A percentile compares a stretch with the other conserved stretches of the same genome.
Evolutionary conservation across 2,329 filamentous ascomycete genomes (phyloP).

Genomic region (Penicillium sp.): DNA sequence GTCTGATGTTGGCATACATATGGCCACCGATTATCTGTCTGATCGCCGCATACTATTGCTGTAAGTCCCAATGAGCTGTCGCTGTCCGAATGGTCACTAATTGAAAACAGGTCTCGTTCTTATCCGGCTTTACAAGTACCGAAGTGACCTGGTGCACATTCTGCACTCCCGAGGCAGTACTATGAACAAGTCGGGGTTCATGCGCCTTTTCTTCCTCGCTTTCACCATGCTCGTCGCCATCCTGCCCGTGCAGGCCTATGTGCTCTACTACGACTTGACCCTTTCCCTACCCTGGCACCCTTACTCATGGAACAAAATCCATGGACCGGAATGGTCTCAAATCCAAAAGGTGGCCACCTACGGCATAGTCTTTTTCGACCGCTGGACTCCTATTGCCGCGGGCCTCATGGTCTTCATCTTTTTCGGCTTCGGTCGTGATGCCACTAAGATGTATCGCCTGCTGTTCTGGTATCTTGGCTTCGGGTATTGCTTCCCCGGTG

Average conservation of each 20-base stretch:
- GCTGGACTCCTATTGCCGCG: conserved; percentile 54
- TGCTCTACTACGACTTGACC: conserved; percentile 45
- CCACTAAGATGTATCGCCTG: conserved; percentile 51
- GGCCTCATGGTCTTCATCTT: conserved; percentile 58
- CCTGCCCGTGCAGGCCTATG: conserved; percentile 51
- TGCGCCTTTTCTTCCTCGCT: conserved; percentile 48
- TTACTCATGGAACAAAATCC: conserved; percentile 53
- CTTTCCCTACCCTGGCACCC: conserved; percentile 34
- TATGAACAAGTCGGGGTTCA: conserved; percentile 57
- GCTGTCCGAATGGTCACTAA: not conserved
- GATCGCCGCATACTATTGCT: conserved; percentile 53
- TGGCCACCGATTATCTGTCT: conserved; percentile 55
- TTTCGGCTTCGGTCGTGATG: conserved; percentile 62
- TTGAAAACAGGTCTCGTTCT: conserved; percentile 52
- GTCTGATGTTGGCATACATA: conserved; percentile 50
- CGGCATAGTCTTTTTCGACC: conserved; percentile 49
- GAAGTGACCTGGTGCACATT: conserved; percentile 54
- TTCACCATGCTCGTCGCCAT: conserved; percentile 55
- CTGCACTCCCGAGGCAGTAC: conserved; percentile 49
- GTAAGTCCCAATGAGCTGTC: conserved; percentile 40
- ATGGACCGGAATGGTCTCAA: conserved; percentile 48
- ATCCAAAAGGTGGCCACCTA: conserved; percentile 48
- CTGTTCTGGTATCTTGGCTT: conserved; percentile 44
- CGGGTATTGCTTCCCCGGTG: conserved; percentile 28
- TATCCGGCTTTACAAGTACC: conserved; percentile 58